These are phyloP conservation scores for Ambrosiella cleistominuta DNA, from an alignment of 2,329 filamentous ascomycete species.

Conservation along the genomic window DNA sequence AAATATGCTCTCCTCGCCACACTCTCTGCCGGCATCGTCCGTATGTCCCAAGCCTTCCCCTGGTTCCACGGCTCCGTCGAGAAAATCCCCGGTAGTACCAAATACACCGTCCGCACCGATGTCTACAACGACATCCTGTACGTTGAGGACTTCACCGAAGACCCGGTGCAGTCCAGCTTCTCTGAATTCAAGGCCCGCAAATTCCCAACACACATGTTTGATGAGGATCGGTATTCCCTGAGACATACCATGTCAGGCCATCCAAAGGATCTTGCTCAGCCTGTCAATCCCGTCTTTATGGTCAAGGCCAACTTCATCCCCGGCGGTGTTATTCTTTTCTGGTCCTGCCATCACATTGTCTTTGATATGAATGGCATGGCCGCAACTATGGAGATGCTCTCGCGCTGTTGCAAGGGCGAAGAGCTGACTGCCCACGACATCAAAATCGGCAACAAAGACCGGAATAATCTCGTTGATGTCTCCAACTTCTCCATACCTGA, in stretches of 20 bases:
- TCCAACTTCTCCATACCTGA: neutral
- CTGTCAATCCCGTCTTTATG: neutral
- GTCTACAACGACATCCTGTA: neutral
- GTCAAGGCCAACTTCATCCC: neutral
- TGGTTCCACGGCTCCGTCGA: neutral
- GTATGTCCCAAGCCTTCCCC: neutral
- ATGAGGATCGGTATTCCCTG: neutral
- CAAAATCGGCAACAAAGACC: neutral
- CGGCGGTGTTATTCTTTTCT: neutral
- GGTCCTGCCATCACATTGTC: neutral
- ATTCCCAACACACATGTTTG: neutral
- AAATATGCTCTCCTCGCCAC: neutral
- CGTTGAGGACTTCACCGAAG: conserved; percentile 2
- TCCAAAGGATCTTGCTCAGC: neutral
- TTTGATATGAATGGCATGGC: conserved; percentile 2
- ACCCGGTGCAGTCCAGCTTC: neutral
- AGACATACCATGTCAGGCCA: neutral
- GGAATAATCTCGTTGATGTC: neutral
- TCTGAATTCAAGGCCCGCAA: neutral
- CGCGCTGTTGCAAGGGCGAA: neutral
- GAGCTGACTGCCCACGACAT: neutral
- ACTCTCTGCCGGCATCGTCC: neutral
- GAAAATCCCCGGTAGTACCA: neutral
- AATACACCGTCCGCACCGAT: neutral
- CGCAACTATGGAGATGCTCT: neutral